These are phyloP conservation scores for Dryas drummondii DNA, from an alignment of 306 rosid genomes.

Conservation along the genomic window DNA sequence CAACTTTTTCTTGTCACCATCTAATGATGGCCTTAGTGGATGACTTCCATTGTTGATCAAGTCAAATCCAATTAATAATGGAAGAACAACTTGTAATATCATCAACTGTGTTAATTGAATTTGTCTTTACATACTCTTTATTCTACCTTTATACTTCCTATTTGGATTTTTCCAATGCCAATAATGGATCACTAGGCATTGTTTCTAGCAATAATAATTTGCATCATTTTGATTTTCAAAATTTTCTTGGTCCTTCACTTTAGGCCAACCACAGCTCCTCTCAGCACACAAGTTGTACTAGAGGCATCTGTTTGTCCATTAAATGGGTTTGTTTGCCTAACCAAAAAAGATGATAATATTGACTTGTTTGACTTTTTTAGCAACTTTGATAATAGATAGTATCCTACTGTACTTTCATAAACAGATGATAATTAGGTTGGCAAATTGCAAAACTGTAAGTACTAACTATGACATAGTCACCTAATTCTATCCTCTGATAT, in stretches of 20 bases:
- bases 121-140: not conserved
- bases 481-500: not conserved
- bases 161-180: conserved; percentile 5
- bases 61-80: conserved; percentile 23
- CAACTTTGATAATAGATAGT: not conserved
- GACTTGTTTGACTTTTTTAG: conserved; percentile 1
- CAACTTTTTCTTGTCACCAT: not conserved
- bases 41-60: conserved; percentile 11
- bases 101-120: not conserved
- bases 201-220: not conserved
- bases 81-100: conserved; percentile 15
- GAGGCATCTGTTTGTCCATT: not conserved
- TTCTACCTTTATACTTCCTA: no score
- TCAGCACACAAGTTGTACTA: conserved; percentile 12
- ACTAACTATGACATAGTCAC: not conserved
- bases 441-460: not conserved
- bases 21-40: conserved; percentile 18
- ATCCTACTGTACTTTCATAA: not conserved
- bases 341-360: no score
- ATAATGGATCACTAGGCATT: conserved; percentile 19
- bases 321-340: not conserved
- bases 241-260: not conserved
- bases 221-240: not conserved
- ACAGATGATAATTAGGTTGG: not conserved
- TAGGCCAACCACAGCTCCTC: not conserved